Percentiles rank a stretch among this genome's conserved stretches.
phyloP scores from a whole-genome alignment of 208 protist genomes.

The Leishmania tropica region DNA sequence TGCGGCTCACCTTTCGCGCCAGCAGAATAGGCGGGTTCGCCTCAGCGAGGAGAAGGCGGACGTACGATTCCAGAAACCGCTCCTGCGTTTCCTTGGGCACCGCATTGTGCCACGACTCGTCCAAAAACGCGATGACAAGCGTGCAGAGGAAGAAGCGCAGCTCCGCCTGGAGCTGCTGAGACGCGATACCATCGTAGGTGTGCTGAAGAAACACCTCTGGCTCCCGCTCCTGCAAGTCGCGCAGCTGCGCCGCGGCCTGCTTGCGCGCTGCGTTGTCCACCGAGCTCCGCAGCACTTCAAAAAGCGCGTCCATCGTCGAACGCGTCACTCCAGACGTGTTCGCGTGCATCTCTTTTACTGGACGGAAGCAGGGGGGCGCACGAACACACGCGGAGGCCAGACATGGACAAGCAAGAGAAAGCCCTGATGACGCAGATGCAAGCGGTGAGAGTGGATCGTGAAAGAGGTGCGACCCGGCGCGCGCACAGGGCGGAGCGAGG shows the following conservation, averaged over 20 bases:
- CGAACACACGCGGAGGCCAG: neutral
- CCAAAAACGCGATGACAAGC: constrained; percentile 60
- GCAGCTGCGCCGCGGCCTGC: constrained; percentile 50
- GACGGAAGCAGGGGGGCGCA: neutral
- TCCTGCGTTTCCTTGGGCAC: constrained; percentile 42
- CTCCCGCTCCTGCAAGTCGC: constrained; percentile 51
- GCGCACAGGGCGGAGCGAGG: neutral
- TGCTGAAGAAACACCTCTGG: constrained; percentile 64
- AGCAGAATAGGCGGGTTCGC: constrained; percentile 36
- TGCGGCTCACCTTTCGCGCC: constrained; percentile 54
- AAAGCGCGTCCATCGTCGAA: constrained; percentile 55
- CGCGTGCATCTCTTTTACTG: neutral
- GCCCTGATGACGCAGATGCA: neutral
- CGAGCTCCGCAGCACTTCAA: constrained; percentile 56
- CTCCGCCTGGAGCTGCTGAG: constrained; percentile 19
- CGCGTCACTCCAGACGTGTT: neutral
- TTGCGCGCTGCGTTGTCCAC: constrained; percentile 70
- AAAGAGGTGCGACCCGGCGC: neutral
- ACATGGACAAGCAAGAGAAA: neutral
- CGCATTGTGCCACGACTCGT: constrained; percentile 62
- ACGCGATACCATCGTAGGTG: constrained; percentile 56
- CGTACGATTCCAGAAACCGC: constrained; percentile 43
- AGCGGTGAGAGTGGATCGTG: neutral
- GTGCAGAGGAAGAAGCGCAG: constrained; percentile 76
- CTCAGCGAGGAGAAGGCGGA: constrained; percentile 37